Conservation (phyloP, 2,329 filamentous ascomycete species). For the Colletotrichum caudatum region DNA sequence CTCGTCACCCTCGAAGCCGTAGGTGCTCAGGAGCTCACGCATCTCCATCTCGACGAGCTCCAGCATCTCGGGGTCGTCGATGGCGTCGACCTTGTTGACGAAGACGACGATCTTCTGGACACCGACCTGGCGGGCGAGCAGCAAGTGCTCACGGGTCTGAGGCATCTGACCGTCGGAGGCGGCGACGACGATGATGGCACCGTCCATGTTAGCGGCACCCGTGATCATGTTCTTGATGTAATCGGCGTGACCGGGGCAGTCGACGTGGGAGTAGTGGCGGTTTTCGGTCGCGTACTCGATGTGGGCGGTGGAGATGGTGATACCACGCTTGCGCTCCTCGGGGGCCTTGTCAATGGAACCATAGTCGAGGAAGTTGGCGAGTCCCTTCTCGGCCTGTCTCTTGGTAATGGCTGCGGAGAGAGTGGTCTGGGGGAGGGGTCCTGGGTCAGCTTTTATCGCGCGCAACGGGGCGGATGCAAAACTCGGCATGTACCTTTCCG, state of each 20-base stretch:
- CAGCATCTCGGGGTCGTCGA: constrained; percentile 99
- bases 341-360: constrained; percentile 98
- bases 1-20: constrained; percentile 98
- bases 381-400: constrained; percentile 93
- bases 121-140: constrained; percentile 97
- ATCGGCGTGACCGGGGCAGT: constrained; percentile 99
- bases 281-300: constrained; percentile 97
- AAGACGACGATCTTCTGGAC: constrained; percentile 99
- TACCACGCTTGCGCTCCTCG: constrained; percentile 99
- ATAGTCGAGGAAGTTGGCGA: constrained; percentile 96
- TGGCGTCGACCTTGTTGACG: constrained; percentile 98
- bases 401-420: constrained; percentile 99
- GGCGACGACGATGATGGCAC: constrained; percentile 97
- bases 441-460: constrained; percentile 40
- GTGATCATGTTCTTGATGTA: constrained; percentile 99
- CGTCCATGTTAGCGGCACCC: constrained; percentile 99
- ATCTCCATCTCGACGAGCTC: constrained; percentile 99
- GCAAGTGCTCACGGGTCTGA: constrained; percentile 97
- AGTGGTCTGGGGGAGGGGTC: constrained; percentile 76
- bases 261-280: constrained; percentile 99
- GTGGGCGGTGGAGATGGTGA: constrained; percentile 98
- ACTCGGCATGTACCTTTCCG: constrained; percentile 79
- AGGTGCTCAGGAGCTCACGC: constrained; percentile 92
- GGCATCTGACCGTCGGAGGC: constrained; percentile 99
- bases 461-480: not conserved